phyloP scores from a whole-genome alignment of 1,284 basidiomycete species.

The Macrocystidia cucumis region DNA sequence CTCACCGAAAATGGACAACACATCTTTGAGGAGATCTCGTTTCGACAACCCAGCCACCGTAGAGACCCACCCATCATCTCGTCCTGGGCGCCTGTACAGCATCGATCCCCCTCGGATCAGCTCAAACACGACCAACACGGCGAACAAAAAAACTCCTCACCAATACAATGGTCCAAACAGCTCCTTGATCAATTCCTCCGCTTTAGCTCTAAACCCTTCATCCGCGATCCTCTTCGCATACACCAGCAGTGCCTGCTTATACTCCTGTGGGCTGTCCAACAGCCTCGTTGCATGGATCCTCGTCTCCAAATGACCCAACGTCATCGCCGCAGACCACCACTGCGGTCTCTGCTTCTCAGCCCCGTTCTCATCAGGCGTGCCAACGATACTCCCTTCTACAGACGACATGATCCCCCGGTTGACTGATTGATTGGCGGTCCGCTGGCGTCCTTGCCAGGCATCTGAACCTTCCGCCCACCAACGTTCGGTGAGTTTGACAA shows the following conservation, averaged over 20 bases:
- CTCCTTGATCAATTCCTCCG: slow-evolving; percentile 83
- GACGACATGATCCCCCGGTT: slow-evolving; percentile 42
- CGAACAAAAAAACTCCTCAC: slow-evolving; percentile 38
- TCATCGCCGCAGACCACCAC: slow-evolving; percentile 77
- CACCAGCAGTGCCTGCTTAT: slow-evolving; percentile 62
- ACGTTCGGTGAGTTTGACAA: slow-evolving; percentile 67
- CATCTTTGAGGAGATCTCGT: slow-evolving; percentile 74
- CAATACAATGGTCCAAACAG: slow-evolving; percentile 83
- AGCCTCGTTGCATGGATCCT: slow-evolving; percentile 64
- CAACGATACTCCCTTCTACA: slow-evolving; percentile 48
- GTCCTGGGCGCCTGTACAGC: slow-evolving; percentile 51
- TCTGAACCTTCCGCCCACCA: slow-evolving; percentile 82
- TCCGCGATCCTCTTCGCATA: slow-evolving; percentile 83
- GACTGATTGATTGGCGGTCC: slow-evolving; percentile 28
- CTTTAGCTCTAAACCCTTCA: slow-evolving; percentile 79
- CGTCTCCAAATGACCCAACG: slow-evolving; percentile 80
- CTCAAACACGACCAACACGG: slow-evolving; percentile 3
- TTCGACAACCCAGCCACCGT: slow-evolving; percentile 64
- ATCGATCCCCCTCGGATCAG: slow-evolving; percentile 1
- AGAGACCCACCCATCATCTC: slow-evolving; percentile 61
- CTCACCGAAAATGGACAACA: slow-evolving; percentile 70
- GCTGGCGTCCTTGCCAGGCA: slow-evolving; percentile 68
- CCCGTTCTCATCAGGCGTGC: slow-evolving; percentile 28
- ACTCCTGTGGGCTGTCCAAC: slow-evolving; percentile 78
- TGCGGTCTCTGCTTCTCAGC: slow-evolving; percentile 42